These are phyloP conservation scores for Cochlearia excelsa DNA, from an alignment of 345 rosid species.

Conservation along the genomic window DNA sequence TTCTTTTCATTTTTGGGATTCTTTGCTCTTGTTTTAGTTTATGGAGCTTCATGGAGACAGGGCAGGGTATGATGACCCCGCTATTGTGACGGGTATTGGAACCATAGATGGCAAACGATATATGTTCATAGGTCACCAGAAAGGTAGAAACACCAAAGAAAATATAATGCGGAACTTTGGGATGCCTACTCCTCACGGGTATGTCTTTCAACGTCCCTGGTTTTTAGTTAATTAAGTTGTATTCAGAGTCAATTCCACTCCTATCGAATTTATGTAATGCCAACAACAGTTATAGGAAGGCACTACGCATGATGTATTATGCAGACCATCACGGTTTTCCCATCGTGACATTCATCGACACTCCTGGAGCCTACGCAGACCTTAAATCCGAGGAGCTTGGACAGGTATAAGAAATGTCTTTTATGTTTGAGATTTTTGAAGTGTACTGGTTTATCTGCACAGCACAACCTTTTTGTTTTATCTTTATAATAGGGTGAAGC, in stretches of 20 bases:
- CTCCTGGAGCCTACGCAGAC: conserved; percentile 84
- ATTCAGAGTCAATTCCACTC: conserved; percentile 17
- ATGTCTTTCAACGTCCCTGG: conserved; percentile 27
- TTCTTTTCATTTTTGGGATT: conserved; percentile 11
- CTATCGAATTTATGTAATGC: conserved; percentile 17
- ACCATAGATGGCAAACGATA: conserved; percentile 75
- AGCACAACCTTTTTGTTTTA: neutral
- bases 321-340: conserved; percentile 88
- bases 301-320: conserved; percentile 79
- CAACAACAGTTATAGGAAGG: conserved; percentile 73
- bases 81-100: conserved; percentile 94
- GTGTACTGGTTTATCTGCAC: conserved; percentile 17
- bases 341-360: conserved; percentile 74
- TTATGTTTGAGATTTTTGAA: neutral
- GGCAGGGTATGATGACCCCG: conserved; percentile 97
- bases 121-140: conserved; percentile 98
- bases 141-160: conserved; percentile 98
- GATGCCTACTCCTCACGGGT: conserved; percentile 99
- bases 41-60: conserved; percentile 99
- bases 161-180: conserved; percentile 93
- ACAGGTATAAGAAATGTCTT: conserved; percentile 45
- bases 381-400: conserved; percentile 74
- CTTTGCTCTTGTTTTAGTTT: conserved; percentile 49
- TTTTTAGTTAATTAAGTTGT: neutral
- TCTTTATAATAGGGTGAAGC: conserved; percentile 76